phyloP scores from a whole-genome alignment of 2,329 filamentous ascomycete genomes.

The Nigrospora sphaerica region DNA sequence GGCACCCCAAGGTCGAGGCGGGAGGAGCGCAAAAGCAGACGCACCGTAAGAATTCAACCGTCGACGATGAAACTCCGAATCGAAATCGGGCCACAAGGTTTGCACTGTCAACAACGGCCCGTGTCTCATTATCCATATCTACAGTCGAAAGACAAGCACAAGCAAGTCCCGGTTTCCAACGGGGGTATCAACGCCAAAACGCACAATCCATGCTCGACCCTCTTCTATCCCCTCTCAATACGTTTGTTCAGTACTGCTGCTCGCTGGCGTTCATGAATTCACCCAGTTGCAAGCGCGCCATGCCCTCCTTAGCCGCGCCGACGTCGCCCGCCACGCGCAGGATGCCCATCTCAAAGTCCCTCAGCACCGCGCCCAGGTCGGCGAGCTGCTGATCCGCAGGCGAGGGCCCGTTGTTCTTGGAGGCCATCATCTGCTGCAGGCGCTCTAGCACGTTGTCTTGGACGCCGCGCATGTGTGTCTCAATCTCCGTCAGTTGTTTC shows the following conservation, averaged over 20 bases:
- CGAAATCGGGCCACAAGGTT: too few species aligned
- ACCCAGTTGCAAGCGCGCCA: slow-evolving; percentile 50
- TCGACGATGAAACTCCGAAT: too few species aligned
- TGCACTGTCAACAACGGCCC: too few species aligned
- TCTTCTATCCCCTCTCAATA: slow-evolving; percentile 13
- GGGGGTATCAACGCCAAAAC: slow-evolving; percentile 2
- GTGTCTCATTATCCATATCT: too few species aligned
- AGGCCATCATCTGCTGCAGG: slow-evolving; percentile 45
- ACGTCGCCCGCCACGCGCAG: slow-evolving; percentile 55
- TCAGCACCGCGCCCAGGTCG: slow-evolving; percentile 51
- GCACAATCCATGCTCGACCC: not conserved
- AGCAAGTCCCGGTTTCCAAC: too few species aligned
- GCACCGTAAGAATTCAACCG: too few species aligned
- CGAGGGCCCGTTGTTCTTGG: slow-evolving; percentile 26
- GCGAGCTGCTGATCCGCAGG: slow-evolving; percentile 37
- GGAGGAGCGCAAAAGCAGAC: too few species aligned
- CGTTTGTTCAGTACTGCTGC: slow-evolving; percentile 17
- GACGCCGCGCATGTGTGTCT: slow-evolving; percentile 57
- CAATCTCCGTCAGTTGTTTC: slow-evolving; percentile 55
- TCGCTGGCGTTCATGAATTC: slow-evolving; percentile 29
- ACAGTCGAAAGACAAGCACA: too few species aligned
- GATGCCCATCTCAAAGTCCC: slow-evolving; percentile 60
- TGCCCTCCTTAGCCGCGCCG: slow-evolving; percentile 50
- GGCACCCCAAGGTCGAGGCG: too few species aligned
- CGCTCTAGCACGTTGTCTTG: slow-evolving; percentile 53